phyloP scores from a whole-genome alignment of 257 asterid species.

The Solanum bulbocastanum region DNA sequence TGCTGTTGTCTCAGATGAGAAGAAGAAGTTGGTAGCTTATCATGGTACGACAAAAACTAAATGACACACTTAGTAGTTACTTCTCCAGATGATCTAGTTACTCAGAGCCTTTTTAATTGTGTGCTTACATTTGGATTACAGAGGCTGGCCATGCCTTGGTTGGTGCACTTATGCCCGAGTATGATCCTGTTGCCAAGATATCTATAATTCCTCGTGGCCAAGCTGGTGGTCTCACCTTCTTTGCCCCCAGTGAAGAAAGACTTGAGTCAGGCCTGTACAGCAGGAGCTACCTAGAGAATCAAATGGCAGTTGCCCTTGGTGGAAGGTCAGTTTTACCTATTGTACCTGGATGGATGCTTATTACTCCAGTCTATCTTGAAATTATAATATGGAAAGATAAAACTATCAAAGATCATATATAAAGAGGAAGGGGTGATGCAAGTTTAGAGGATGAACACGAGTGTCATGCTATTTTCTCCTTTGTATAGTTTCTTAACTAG shows the following conservation, averaged over 20 bases:
- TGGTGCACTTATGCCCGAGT: slow-evolving; percentile 98
- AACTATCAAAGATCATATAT: too few relatives aligned
- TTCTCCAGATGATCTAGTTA: not conserved
- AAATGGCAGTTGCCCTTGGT: slow-evolving; percentile 98
- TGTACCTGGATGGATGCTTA: not conserved
- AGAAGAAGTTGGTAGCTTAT: slow-evolving; percentile 88
- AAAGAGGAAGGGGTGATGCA: not conserved
- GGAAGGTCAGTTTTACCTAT: slow-evolving; percentile 56
- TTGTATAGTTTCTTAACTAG: too few relatives aligned
- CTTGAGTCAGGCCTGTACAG: slow-evolving; percentile 95
- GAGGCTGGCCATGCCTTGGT: slow-evolving; percentile 99
- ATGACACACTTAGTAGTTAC: not conserved
- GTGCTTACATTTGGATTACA: slow-evolving; percentile 5
- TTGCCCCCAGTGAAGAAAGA: slow-evolving; percentile 99
- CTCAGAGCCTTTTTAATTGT: not conserved
- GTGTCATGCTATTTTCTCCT: not conserved
- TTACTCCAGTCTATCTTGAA: not conserved
- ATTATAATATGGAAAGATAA: not conserved
- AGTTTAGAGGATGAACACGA: not conserved
- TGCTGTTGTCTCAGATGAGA: slow-evolving; percentile 96
- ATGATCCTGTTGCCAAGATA: slow-evolving; percentile 97
- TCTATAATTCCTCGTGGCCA: slow-evolving; percentile 99
- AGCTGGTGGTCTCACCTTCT: slow-evolving; percentile 97
- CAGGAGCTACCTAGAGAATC: slow-evolving; percentile 94
- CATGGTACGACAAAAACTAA: slow-evolving; percentile 35